Evolutionary conservation across 2,329 filamentous ascomycete genomes (phyloP), one percentile per base, ranked within the genome.

Genomic region (Nemania serpens): DNA sequence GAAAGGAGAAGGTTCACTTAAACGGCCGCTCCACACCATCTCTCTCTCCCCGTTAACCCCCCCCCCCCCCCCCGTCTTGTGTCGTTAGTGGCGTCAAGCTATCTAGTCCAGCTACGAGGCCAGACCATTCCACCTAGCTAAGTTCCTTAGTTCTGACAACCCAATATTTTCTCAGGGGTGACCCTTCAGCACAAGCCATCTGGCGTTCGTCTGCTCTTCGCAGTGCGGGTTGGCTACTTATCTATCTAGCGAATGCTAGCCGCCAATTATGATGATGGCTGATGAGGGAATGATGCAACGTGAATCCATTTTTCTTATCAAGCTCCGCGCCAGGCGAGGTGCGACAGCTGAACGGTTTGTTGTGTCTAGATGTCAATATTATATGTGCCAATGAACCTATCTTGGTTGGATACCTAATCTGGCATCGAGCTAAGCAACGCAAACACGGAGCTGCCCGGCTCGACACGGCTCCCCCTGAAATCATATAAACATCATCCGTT

Each of bases 161-260:
- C 41, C 59, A 59, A 62, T 55, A 55, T 55, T 59, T 29, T 43
- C 15, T 50, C 55, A 59, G 59, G 55, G 59, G 54, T 41, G 36
- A 15, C 22, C 37, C 58, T 22, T 53, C 42, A 42, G 33, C 41
- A 11, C 34, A 45, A 36, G 41, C 50, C 47, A 52, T 47, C 48
- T 48, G 17, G 7, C 48, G 47, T 17, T 43, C 17, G 36, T 34
- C 41, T 46, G 12, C 18, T 2, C 13, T 17, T 15, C 15, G 39
- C 11, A 33, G 22, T 20, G n/a, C n/a, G 20, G 52, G 7, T 45
- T 56, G 18, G 46, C 39, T 39, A 17, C 15, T 6, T 29, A 34
- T 42, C 17, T 15, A 39, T 33, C 39, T 54, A 36, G 43, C 29
- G 25, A 37, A 22, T 18, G 17, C n/a, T 45, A 41, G 34, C 42